These are phyloP conservation scores for Kregervanrija fluxuum DNA, from an alignment of 805 yeast species.

Conservation along the genomic window DNA sequence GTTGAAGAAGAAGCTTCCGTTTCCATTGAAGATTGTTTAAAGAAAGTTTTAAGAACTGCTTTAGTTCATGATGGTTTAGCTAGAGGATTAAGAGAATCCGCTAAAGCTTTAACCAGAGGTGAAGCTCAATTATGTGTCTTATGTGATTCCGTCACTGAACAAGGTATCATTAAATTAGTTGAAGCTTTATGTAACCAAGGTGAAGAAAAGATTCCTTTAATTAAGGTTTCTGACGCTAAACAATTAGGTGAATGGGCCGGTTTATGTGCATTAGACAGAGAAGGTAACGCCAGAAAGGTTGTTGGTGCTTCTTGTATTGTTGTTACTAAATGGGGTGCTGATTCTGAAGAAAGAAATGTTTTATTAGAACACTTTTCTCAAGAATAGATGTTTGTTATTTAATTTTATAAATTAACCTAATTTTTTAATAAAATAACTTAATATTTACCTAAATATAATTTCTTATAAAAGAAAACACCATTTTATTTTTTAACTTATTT, in stretches of 20 bases:
- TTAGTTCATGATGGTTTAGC: constrained; percentile 99
- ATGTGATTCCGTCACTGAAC: constrained; percentile 98
- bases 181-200: constrained; percentile 99
- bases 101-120: constrained; percentile 96
- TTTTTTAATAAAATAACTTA: background rate
- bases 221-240: constrained; percentile 99
- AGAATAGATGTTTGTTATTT: constrained; percentile 43
- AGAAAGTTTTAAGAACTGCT: constrained; percentile 96
- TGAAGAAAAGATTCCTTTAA: constrained; percentile 91
- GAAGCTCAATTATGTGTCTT: constrained; percentile 97
- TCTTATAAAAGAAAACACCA: background rate
- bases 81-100: constrained; percentile 99
- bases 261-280: constrained; percentile 98
- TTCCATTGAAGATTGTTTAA: constrained; percentile 97
- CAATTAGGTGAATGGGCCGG: constrained; percentile 99
- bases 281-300: constrained; percentile 99
- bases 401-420: constrained; percentile 2
- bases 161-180: constrained; percentile 89
- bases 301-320: constrained; percentile 99
- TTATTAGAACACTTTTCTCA: constrained; percentile 93
- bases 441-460: background rate
- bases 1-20: constrained; percentile 82
- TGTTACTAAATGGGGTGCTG: constrained; percentile 99
- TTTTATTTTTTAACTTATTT: background rate
- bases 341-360: constrained; percentile 94